Base-by-base conservation (phyloP, 2,329 filamentous ascomycete species). In the Penicillium thymicola region DNA sequence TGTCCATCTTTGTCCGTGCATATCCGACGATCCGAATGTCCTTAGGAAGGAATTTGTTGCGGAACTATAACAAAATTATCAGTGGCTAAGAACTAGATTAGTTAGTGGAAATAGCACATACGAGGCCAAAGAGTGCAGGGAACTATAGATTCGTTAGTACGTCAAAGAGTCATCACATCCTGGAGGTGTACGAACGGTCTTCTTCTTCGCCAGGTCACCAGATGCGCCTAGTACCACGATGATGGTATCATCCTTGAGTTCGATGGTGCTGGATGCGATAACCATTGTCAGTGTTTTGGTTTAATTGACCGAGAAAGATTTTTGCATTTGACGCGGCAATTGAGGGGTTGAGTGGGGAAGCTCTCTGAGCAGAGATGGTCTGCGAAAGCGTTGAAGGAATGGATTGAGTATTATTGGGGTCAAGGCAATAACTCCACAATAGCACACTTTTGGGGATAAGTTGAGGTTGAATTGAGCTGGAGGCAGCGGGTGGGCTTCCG, bases 1-100 rank as follows among this genome's bases (percentile, higher is more conserved):
- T 92, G 80, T 97, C 92, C 94, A 99, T 99, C 83, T 97, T 97
- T 68, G 94, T 99, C 75, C 94, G 88, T 70, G 94, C 94, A 90
- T 99, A 99, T 81, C 94, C 94, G 70, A 99, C 87, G 74, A 99
- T 97, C 78, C 87, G 90, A 78, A 96, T 92, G 77, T 95, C 92
- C 79, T 96, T 96, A 69, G 78, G 94, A 50, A 99, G 89, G 82
- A 97, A 99, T 79, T 97, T 93, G 82, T 99, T 99, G 74, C 94
- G 91, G 81, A 93, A 96, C 92, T 96, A 73, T 62, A 51, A 50
- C 37, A 23, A 10, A 51, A 23, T 37, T 41, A 59, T 63, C 40
- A 66, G 65, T 55, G 25, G 43, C 25, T 51, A 37, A 41, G 36
- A 36, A 45, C n/a, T 21, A 30, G 42, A 13, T 18, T 9, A 2